Conservation (phyloP, 2,329 filamentous ascomycete genomes). For the Colletotrichum destructivum region DNA sequence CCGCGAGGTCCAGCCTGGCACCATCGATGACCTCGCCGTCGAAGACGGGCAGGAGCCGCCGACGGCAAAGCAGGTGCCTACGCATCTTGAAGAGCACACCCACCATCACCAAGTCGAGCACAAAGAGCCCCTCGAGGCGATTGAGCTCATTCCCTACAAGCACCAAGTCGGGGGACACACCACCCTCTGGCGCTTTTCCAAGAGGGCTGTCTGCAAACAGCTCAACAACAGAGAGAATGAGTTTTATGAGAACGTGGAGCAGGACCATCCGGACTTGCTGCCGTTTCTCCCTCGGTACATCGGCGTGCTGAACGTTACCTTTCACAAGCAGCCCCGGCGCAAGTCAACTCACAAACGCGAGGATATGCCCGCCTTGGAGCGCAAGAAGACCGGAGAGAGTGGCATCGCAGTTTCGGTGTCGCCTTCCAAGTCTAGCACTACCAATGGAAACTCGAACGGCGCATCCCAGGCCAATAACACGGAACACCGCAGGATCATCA, state of each 20-base stretch:
- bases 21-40: slow-evolving; percentile 57
- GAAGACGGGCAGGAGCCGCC: slow-evolving; percentile 61
- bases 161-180: slow-evolving; percentile 98
- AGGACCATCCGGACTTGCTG: slow-evolving; percentile 88
- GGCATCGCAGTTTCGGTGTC: slow-evolving; percentile 8
- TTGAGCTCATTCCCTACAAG: slow-evolving; percentile 96
- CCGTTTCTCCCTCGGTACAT: slow-evolving; percentile 97
- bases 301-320: slow-evolving; percentile 95
- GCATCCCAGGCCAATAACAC: slow-evolving; percentile 21
- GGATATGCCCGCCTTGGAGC: slow-evolving; percentile 51
- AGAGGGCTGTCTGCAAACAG: slow-evolving; percentile 96
- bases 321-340: slow-evolving; percentile 84
- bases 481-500: slow-evolving; percentile 65
- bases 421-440: slow-evolving; percentile 21
- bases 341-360: slow-evolving; percentile 70
- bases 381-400: slow-evolving; percentile 42
- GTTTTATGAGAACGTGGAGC: slow-evolving; percentile 97
- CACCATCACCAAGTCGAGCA: slow-evolving; percentile 66
- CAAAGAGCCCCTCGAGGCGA: slow-evolving; percentile 83
- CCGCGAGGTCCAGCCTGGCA: slow-evolving; percentile 52
- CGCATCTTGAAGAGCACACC: slow-evolving; percentile 61
- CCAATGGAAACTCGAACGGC: slow-evolving; percentile 17
- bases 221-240: slow-evolving; percentile 98
- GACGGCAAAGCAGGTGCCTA: slow-evolving; percentile 51
- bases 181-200: slow-evolving; percentile 95